Conservation (phyloP, 345 rosid species). For the Mercurialis annua region DNA sequence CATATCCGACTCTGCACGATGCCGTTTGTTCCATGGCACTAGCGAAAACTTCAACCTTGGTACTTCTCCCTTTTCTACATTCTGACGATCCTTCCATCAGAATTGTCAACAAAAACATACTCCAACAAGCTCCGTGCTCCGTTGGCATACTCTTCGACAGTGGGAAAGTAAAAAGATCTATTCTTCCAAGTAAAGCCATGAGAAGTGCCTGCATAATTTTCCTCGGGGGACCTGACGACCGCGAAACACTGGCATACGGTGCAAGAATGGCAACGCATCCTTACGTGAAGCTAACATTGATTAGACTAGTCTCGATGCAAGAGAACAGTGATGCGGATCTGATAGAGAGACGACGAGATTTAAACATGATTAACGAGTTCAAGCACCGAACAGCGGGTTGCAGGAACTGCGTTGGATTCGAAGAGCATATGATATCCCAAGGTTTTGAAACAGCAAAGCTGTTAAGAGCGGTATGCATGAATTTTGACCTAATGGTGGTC, state of each 20-base stretch:
- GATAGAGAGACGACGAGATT: slow-evolving; percentile 29
- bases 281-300: slow-evolving; percentile 22
- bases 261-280: slow-evolving; percentile 31
- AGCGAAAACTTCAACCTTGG: slow-evolving; percentile 31
- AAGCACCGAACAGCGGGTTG: slow-evolving; percentile 7
- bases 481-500: slow-evolving; percentile 40
- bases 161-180: slow-evolving; percentile 18
- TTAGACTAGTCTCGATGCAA: slow-evolving; percentile 18
- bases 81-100: slow-evolving; percentile 18
- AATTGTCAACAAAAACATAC: slow-evolving; percentile 22
- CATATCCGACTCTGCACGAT: slow-evolving; percentile 40
- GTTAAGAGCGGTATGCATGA: slow-evolving; percentile 20
- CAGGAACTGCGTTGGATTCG: slow-evolving; percentile 14
- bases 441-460: slow-evolving; percentile 20
- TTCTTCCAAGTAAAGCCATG: not conserved
- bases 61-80: slow-evolving; percentile 30
- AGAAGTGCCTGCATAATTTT: slow-evolving; percentile 27
- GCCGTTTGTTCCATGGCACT: slow-evolving; percentile 37
- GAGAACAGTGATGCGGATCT: slow-evolving; percentile 19
- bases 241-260: slow-evolving; percentile 40
- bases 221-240: slow-evolving; percentile 51
- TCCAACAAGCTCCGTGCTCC: slow-evolving; percentile 34
- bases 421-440: slow-evolving; percentile 22
- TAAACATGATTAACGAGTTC: slow-evolving; percentile 28
- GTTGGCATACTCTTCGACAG: slow-evolving; percentile 26